Base-by-base conservation (phyloP, 257 asterid species). In the Capsicum rhomboideum region DNA sequence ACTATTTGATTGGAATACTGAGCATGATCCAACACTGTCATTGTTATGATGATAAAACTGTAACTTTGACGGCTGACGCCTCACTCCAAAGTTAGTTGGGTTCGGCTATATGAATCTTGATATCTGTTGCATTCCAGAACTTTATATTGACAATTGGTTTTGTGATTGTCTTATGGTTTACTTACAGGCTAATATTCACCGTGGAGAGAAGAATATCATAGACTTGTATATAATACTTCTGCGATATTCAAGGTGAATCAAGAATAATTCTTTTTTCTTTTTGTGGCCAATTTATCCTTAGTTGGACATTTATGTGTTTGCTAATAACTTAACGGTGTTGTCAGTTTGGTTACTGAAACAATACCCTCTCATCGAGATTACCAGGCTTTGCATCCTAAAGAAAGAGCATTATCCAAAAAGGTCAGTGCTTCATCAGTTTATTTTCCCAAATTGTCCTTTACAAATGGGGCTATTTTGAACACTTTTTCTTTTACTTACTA, bases 301-400 rank as follows among this genome's bases (percentile, higher is more conserved):
- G 68, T 83, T 26, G 44, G 42, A 55, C 34, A 56, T 82, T 3
- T 80, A 42, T 46, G 28, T 31, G 20, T 71, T 53, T 66, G 82
- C 64, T 78, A 13, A 84, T 79, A 74, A 85, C 85, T 75, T 53
- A 42, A 40, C 87, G 87, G 86, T 77, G 46, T 87, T 85, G 6
- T 85, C 94, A 97, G 98, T 88, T 94, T 97, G 97, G 92, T 91
- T 86, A 93, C 97, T 8, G 98, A 97, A 91, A 93, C 98, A 23
- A 92, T 95, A 83, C 96, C 97, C 2, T 80, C 58, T 85, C 98
- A 95, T 90, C 93, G 90, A 83, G 98, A 97, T 91, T 93, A 94
- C 87, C 94, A 78, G 85, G 82, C 83, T 63, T 86, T 86, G 72
- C 83, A 83, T 86, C 82, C 87, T 49, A 90, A 89, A 87, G 97